Evolutionary conservation across 1,284 basidiomycete species (phyloP).

Genomic region (Melampsora occidentalis): DNA sequence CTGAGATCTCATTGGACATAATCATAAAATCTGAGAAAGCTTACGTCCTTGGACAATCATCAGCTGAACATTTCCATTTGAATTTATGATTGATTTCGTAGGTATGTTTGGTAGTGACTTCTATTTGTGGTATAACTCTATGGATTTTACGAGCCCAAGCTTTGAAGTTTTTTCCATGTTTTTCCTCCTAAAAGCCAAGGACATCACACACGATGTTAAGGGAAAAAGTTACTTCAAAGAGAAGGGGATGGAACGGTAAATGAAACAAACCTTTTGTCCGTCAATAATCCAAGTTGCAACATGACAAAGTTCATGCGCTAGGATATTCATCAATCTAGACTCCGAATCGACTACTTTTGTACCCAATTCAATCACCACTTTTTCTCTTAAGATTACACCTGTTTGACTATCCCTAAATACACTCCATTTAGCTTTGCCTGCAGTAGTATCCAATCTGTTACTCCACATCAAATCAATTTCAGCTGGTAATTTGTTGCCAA

Average conservation of each 20-base stretch:
- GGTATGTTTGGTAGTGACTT: constrained; percentile 69
- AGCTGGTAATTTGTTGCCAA: constrained; percentile 59
- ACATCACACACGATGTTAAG: too few relatives aligned
- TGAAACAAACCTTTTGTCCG: constrained; percentile 64
- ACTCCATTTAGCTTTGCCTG: constrained; percentile 71
- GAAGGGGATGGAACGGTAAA: background rate
- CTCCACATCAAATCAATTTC: constrained; percentile 70
- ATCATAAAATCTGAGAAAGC: too few relatives aligned
- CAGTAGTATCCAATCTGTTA: constrained; percentile 68
- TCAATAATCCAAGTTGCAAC: constrained; percentile 76
- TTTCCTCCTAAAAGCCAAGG: constrained; percentile 12
- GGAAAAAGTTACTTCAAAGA: background rate
- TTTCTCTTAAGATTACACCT: constrained; percentile 58
- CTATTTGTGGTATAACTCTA: constrained; percentile 64
- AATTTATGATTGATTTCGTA: constrained; percentile 75
- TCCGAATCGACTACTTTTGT: constrained; percentile 72
- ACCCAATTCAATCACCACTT: constrained; percentile 64
- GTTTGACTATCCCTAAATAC: constrained; percentile 52
- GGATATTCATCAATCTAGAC: constrained; percentile 70
- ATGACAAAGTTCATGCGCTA: constrained; percentile 85
- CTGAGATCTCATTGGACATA: background rate
- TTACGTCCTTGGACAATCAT: constrained; percentile 64
- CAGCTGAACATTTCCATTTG: constrained; percentile 66
- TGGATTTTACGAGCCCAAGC: constrained; percentile 59
- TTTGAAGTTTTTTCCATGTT: constrained; percentile 59